phyloP scores from a whole-genome alignment of 208 protist species.

The Leishmania lainsoni region DNA sequence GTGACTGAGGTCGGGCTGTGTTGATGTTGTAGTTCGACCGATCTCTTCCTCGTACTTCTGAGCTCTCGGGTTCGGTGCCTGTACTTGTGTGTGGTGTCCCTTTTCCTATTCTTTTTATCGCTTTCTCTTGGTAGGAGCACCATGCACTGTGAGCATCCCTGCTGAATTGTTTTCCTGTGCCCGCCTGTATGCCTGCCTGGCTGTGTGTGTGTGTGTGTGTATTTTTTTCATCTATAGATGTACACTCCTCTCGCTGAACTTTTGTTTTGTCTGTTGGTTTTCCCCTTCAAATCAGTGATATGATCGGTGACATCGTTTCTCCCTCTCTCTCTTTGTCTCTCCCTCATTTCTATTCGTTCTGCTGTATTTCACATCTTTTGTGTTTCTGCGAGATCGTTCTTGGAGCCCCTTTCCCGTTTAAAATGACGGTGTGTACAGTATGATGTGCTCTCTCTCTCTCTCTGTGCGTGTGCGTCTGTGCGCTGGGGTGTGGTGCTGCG shows the following conservation, averaged over 20 bases:
- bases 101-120: no score
- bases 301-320: neutral
- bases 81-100: neutral
- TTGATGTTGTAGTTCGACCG: neutral
- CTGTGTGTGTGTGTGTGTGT: no score
- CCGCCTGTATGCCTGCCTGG: no score
- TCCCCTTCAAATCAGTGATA: neutral
- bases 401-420: no score
- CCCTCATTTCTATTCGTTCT: conserved; percentile 30
- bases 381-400: conserved; percentile 1
- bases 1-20: neutral
- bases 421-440: no score
- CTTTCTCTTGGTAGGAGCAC: no score
- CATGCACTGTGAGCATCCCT: no score
- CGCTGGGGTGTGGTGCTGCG: neutral
- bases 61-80: neutral
- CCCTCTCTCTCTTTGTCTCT: neutral
- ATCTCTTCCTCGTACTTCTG: neutral
- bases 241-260: neutral
- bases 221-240: neutral
- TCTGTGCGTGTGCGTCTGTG: neutral
- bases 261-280: neutral
- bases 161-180: no score
- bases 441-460: neutral
- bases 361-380: neutral